phyloP scores from a whole-genome alignment of 257 asterid genomes.

The Haberlea rhodopensis region DNA sequence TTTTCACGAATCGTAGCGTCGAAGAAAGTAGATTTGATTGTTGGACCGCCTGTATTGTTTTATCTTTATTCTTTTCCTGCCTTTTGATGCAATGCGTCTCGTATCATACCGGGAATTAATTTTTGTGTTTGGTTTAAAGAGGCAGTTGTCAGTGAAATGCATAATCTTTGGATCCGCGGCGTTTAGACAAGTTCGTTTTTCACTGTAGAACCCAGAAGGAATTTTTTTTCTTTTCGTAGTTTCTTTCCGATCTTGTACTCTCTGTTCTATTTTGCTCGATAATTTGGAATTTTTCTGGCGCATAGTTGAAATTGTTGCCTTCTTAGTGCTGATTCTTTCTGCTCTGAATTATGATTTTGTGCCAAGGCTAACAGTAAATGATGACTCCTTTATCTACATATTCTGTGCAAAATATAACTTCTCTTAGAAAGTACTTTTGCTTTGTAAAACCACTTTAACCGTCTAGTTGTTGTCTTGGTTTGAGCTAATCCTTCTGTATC shows the following conservation, averaged over 20 bases:
- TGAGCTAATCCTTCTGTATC: too few species aligned
- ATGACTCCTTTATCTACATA: background rate
- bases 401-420: background rate
- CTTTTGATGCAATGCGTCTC: background rate
- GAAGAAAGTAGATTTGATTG: background rate
- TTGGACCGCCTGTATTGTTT: background rate
- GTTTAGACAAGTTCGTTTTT: background rate
- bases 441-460: background rate
- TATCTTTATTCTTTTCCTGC: background rate
- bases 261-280: constrained; percentile 2
- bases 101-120: background rate
- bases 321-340: constrained; percentile 2
- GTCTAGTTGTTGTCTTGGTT: background rate
- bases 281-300: background rate
- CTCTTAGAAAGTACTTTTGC: background rate
- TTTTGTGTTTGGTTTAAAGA: background rate
- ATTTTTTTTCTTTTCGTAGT: background rate
- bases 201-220: background rate
- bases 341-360: background rate
- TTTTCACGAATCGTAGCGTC: constrained; percentile 21
- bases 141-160: background rate
- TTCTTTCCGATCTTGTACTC: background rate
- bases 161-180: background rate
- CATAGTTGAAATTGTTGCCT: background rate
- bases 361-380: background rate